Conservation (phyloP, 75 land plant species). For the Larix kaempferi region DNA sequence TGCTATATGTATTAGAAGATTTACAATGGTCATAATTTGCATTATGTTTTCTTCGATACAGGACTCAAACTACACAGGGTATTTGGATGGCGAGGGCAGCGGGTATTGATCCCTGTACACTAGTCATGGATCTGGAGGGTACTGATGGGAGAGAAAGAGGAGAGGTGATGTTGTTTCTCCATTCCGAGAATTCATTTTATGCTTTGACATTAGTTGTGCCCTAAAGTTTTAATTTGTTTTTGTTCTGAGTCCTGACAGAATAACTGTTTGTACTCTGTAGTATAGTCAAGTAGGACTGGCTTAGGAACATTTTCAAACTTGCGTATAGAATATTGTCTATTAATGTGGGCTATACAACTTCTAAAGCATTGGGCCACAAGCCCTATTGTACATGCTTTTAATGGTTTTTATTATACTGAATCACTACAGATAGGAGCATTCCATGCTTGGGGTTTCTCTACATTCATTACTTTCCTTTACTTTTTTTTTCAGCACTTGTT, state of each 20-base stretch:
- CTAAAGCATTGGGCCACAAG: too few relatives aligned
- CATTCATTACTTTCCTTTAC: too few relatives aligned
- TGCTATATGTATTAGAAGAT: neutral
- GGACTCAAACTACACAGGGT: conserved; percentile 69
- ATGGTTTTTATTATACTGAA: too few relatives aligned
- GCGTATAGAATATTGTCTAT: too few relatives aligned
- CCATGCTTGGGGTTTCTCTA: too few relatives aligned
- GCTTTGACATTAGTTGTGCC: neutral
- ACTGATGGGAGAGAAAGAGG: conserved; percentile 76
- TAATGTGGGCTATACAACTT: too few relatives aligned
- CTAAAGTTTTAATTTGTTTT: neutral
- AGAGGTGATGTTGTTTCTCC: conserved; percentile 30
- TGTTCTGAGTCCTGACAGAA: neutral
- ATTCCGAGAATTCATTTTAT: neutral
- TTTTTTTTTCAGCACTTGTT: too few relatives aligned
- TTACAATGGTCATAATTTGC: neutral
- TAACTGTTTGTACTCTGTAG: neutral
- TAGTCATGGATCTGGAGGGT: conserved; percentile 73
- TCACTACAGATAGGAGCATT: too few relatives aligned
- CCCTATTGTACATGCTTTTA: too few relatives aligned
- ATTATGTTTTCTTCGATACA: conserved; percentile 11
- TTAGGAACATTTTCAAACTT: too few relatives aligned
- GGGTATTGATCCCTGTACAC: conserved; percentile 54
- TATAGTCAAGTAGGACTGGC: neutral
- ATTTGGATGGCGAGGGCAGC: conserved; percentile 55